Evolutionary conservation across 169 alveolate genomes (phyloP).

Genomic region (Plasmodium berghei): DNA sequence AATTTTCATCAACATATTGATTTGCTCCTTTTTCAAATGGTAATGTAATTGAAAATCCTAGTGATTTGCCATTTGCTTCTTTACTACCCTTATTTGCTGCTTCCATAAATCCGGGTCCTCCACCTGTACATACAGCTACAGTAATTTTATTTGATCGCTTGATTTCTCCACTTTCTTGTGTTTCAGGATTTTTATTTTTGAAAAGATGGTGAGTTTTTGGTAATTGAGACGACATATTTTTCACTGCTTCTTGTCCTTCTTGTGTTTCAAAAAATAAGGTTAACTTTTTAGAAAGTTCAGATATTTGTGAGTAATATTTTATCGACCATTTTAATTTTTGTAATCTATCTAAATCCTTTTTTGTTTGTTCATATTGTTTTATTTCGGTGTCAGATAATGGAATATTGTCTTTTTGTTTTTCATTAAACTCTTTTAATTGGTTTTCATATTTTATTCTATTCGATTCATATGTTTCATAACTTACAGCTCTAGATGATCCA

Average conservation of each 20-base stretch:
- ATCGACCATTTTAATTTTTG: constrained; percentile 67
- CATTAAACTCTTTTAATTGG: constrained; percentile 3
- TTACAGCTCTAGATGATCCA: constrained; percentile 80
- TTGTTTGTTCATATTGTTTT: constrained; percentile 18
- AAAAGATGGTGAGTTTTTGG: constrained; percentile 56
- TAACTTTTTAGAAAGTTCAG: constrained; percentile 51
- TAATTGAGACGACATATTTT: constrained; percentile 58
- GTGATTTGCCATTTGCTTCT: constrained; percentile 79
- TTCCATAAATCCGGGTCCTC: constrained; percentile 86
- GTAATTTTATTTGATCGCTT: constrained; percentile 42
- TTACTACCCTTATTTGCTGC: constrained; percentile 84
- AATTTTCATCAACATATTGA: constrained; percentile 73
- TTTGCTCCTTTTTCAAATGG: constrained; percentile 83
- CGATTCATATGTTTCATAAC: constrained; percentile 63
- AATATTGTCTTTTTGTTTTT: constrained; percentile 15
- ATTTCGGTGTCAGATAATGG: constrained; percentile 14
- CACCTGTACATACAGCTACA: constrained; percentile 85
- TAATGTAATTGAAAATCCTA: constrained; percentile 81
- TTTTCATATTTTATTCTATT: constrained; percentile 41
- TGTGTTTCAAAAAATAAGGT: constrained; percentile 64
- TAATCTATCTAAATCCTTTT: constrained; percentile 41
- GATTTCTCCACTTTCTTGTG: no score
- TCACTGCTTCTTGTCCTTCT: constrained; percentile 57
- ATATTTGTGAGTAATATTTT: constrained; percentile 31
- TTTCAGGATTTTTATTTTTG: constrained; percentile 33